A percentile compares a stretch with the other conserved stretches of the same genome.
These are phyloP conservation scores for Hypoxylon crocopeplum DNA, from an alignment of 495 filamentous ascomycete species.

Conservation along the genomic window DNA sequence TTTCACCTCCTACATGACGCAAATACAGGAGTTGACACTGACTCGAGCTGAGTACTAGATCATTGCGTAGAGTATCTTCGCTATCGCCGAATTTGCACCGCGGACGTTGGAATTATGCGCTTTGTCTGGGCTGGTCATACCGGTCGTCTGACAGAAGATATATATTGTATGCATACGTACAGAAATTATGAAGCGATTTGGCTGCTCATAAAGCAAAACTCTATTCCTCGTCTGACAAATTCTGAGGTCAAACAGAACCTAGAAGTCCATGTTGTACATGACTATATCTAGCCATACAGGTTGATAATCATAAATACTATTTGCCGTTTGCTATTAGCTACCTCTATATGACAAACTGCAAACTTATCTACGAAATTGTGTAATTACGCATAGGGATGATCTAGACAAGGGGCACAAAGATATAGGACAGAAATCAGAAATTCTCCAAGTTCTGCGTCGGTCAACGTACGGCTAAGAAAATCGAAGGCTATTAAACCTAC, in stretches of 20 bases:
- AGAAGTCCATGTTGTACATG: constrained; percentile 23
- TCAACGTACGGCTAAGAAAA: no score
- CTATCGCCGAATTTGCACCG: constrained; percentile 23
- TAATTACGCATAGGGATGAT: no score
- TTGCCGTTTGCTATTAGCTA: no score
- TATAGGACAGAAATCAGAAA: no score
- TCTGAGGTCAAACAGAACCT: constrained; percentile 20
- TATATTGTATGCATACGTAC: constrained; percentile 20
- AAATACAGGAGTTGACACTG: background rate
- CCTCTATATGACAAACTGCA: no score
- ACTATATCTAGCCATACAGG: constrained; percentile 32
- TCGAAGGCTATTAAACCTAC: no score
- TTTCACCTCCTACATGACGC: background rate
- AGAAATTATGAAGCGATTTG: constrained; percentile 20
- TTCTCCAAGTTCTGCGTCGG: no score
- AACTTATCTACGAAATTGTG: no score
- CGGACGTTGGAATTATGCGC: constrained; percentile 19
- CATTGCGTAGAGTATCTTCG: constrained; percentile 24
- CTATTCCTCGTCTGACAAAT: constrained; percentile 6
- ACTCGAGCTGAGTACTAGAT: constrained; percentile 1
- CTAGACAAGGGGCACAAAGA: no score
- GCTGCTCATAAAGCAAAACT: constrained; percentile 7
- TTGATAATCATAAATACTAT: no score
- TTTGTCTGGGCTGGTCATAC: constrained; percentile 19
- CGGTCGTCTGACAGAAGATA: constrained; percentile 12